Percentiles rank a stretch among this genome's conserved stretches.
Evolutionary conservation across 2,329 filamentous ascomycete genomes (phyloP).

Genomic region (Aspergillus terreus): DNA sequence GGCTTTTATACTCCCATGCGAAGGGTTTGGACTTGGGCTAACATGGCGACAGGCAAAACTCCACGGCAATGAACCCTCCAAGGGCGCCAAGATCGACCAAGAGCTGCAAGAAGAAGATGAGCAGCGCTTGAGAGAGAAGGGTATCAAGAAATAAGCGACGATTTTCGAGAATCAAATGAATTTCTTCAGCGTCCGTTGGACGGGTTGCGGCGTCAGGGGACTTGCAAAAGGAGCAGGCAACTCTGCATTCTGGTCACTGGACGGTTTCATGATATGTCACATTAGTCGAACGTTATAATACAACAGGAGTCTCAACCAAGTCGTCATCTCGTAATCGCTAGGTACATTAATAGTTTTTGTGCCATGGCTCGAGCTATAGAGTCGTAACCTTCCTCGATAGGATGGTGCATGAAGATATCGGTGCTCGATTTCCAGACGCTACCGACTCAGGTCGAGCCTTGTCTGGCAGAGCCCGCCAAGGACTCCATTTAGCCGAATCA

Average conservation of each 20-base stretch:
- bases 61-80: conserved; percentile 46
- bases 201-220: background rate
- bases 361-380: background rate
- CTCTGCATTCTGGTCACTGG: no score
- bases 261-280: background rate
- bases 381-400: background rate
- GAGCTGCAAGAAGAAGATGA: conserved; percentile 43
- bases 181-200: background rate
- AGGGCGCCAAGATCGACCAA: conserved; percentile 46
- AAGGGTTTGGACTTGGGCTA: conserved; percentile 5
- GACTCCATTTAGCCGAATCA: no score
- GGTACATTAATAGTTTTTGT: background rate
- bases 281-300: background rate
- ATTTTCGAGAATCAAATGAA: background rate
- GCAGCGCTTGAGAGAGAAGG: conserved; percentile 43
- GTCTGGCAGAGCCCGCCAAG: no score
- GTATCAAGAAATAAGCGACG: conserved; percentile 28
- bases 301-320: background rate
- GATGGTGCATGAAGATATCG: no score
- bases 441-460: no score
- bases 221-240: no score
- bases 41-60: conserved; percentile 33
- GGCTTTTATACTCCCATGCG: conserved; percentile 9
- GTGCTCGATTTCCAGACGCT: background rate
- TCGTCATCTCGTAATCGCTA: conserved; percentile 9